These are phyloP conservation scores for Blastobotrys illinoisensis DNA, from an alignment of 1,139 yeast genomes.

Conservation along the genomic window DNA sequence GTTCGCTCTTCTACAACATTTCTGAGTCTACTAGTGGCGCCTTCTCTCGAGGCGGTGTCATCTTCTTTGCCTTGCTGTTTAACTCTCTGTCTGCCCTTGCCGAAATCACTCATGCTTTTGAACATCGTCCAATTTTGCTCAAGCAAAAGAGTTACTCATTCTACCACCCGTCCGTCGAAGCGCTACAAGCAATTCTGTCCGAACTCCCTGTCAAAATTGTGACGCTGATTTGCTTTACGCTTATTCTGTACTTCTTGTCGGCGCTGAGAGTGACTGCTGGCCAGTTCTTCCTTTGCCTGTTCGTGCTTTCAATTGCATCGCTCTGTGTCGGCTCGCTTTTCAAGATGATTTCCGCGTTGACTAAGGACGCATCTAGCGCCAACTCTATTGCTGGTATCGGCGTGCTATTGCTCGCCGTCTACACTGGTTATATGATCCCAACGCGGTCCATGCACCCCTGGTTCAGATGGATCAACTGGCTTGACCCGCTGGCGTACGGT, in stretches of 20 bases:
- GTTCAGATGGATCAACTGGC: conserved; percentile 57
- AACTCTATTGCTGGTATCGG: conserved; percentile 57
- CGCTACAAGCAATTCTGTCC: conserved; percentile 52
- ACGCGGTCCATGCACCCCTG: conserved; percentile 55
- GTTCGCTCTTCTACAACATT: conserved; percentile 51
- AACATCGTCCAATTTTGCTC: conserved; percentile 53
- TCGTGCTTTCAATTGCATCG: conserved; percentile 44
- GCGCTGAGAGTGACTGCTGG: conserved; percentile 55
- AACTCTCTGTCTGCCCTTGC: conserved; percentile 54
- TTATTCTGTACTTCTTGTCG: conserved; percentile 55
- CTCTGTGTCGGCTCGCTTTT: conserved; percentile 53
- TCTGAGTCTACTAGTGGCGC: conserved; percentile 46
- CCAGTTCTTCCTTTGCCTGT: conserved; percentile 51
- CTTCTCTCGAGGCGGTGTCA: conserved; percentile 51
- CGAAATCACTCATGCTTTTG: conserved; percentile 52
- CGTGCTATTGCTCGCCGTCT: conserved; percentile 49
- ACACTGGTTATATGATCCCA: conserved; percentile 57
- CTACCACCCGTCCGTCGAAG: conserved; percentile 65
- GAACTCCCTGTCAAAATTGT: conserved; percentile 52
- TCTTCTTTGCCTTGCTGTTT: conserved; percentile 53
- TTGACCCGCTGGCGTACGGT: conserved; percentile 53
- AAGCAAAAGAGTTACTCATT: conserved; percentile 60
- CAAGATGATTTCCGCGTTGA: conserved; percentile 53
- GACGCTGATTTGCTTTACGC: conserved; percentile 42
- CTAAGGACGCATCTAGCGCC: conserved; percentile 53